Percentiles rank a stretch among this genome's conserved stretches.
phyloP scores from a whole-genome alignment of 2,329 filamentous ascomycete genomes.

The Berkeleyomyces basicola region DNA sequence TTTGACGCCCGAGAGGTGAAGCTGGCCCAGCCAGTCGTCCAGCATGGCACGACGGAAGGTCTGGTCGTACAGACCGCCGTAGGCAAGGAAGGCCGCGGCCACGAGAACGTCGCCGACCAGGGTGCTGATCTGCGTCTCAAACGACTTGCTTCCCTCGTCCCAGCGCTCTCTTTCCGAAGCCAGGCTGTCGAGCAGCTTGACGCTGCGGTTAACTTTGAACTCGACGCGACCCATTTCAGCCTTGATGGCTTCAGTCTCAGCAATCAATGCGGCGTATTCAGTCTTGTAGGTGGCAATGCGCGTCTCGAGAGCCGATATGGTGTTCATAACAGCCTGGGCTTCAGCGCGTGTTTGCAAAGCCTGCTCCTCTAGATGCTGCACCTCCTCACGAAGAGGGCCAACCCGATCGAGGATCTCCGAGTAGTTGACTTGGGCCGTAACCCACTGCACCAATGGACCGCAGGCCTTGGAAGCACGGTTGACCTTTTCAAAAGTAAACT shows the following conservation, averaged over 20 bases:
- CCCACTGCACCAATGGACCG: constrained; percentile 93
- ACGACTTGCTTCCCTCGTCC: constrained; percentile 95
- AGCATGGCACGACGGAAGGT: constrained; percentile 96
- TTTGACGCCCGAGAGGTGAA: constrained; percentile 79
- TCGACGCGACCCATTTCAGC: constrained; percentile 90
- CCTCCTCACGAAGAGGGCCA: constrained; percentile 80
- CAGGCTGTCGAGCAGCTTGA: constrained; percentile 81
- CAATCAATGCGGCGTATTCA: constrained; percentile 90
- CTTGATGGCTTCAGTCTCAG: constrained; percentile 95
- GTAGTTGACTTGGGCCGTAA: constrained; percentile 88
- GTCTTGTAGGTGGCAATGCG: constrained; percentile 93
- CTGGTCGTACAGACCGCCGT: constrained; percentile 93
- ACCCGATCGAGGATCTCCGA: constrained; percentile 94
- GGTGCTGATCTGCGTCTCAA: constrained; percentile 94
- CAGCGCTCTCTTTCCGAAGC: constrained; percentile 85
- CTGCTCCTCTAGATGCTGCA: constrained; percentile 70
- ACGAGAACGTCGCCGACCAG: constrained; percentile 90
- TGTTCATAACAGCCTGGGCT: constrained; percentile 79
- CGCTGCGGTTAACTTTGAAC: constrained; percentile 94
- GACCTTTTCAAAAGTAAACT: constrained; percentile 92
- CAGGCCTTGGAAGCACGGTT: constrained; percentile 94
- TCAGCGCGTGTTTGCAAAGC: constrained; percentile 86
- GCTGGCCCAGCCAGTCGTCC: constrained; percentile 91
- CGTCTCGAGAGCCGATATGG: constrained; percentile 64
- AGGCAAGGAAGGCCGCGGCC: constrained; percentile 92